These are phyloP conservation scores for Colletotrichum spinosum DNA, from an alignment of 2,329 filamentous ascomycete species.

Conservation along the genomic window DNA sequence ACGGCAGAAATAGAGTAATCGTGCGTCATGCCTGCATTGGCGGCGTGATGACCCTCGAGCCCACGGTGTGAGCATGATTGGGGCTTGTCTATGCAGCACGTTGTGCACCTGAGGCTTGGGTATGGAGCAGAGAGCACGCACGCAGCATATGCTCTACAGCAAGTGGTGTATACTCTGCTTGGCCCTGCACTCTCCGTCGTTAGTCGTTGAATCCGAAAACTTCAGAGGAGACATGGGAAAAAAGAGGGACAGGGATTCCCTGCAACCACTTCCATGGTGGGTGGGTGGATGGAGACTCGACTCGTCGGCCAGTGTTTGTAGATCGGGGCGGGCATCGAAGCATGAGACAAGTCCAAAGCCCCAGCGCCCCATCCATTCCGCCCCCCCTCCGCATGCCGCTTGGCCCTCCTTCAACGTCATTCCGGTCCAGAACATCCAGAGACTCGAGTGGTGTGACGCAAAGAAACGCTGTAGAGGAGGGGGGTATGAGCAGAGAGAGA, in stretches of 20 bases:
- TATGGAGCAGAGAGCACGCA: too few species aligned
- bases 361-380: slow-evolving; percentile 31
- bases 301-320: slow-evolving; percentile 12
- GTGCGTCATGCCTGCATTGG: slow-evolving; percentile 36
- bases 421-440: slow-evolving; percentile 34
- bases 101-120: too few species aligned
- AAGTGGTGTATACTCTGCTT: too few species aligned
- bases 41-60: slow-evolving; percentile 11
- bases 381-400: slow-evolving; percentile 34
- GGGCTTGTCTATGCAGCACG: background rate
- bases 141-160: too few species aligned
- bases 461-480: slow-evolving; percentile 19
- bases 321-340: slow-evolving; percentile 31
- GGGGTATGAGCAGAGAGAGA: background rate
- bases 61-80: slow-evolving; percentile 26
- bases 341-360: slow-evolving; percentile 33
- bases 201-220: slow-evolving; percentile 6
- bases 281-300: slow-evolving; percentile 3
- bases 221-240: background rate
- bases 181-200: background rate
- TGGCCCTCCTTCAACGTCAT: slow-evolving; percentile 45
- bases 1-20: slow-evolving; percentile 26
- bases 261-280: slow-evolving; percentile 14
- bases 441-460: slow-evolving; percentile 35
- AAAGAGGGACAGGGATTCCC: slow-evolving; percentile 20